Evolutionary conservation across 345 rosid species (phyloP).

Genomic region (Ceriops zippeliana): DNA sequence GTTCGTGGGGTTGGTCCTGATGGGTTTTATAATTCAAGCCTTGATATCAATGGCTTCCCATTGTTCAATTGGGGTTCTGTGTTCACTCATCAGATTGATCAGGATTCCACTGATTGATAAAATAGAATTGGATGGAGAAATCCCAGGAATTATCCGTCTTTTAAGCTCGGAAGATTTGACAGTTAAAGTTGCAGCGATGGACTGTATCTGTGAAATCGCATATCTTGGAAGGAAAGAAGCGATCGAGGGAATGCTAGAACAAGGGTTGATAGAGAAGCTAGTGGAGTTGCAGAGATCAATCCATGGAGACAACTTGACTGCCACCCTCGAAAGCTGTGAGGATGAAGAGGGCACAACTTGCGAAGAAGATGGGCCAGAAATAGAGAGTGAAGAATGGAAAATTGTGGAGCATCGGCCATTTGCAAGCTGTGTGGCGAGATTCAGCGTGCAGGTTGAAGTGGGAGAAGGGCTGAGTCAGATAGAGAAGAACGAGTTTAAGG

Average conservation of each 20-base stretch:
- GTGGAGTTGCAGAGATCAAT: conserved; percentile 42
- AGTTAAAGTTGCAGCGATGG: conserved; percentile 23
- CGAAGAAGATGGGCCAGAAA: not conserved
- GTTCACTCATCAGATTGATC: conserved; percentile 35
- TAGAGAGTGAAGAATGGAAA: not conserved
- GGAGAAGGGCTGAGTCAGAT: conserved; percentile 43
- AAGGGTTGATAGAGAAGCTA: conserved; percentile 39
- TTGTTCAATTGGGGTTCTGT: conserved; percentile 36
- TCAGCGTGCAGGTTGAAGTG: conserved; percentile 51
- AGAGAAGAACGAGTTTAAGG: conserved; percentile 41
- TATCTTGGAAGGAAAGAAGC: conserved; percentile 51
- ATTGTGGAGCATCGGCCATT: conserved; percentile 19
- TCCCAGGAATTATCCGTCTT: conserved; percentile 36
- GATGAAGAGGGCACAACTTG: not conserved
- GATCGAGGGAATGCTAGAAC: conserved; percentile 38
- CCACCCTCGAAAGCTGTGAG: not conserved
- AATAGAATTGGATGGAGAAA: conserved; percentile 38
- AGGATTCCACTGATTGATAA: conserved; percentile 51
- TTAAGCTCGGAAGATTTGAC: conserved; percentile 26
- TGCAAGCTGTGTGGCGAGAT: conserved; percentile 33
- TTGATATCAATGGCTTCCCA: conserved; percentile 38
- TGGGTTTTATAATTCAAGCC: conserved; percentile 45
- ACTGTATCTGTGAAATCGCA: conserved; percentile 45
- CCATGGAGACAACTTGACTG: conserved; percentile 13
- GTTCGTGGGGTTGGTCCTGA: conserved; percentile 54